Evolutionary conservation across 2,329 filamentous ascomycete species (phyloP).

Genomic region (Epichloe coenophiala): DNA sequence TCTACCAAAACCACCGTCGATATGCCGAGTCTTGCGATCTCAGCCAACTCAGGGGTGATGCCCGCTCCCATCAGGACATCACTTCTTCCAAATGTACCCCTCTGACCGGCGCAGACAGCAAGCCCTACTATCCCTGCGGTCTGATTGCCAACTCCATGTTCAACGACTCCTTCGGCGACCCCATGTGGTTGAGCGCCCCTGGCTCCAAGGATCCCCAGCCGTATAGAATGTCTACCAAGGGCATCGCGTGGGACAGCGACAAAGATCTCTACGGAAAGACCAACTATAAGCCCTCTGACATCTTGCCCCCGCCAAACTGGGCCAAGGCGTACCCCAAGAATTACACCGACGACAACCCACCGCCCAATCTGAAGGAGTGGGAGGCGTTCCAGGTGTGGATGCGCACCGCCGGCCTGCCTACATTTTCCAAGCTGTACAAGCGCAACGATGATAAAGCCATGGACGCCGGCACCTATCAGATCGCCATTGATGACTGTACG

Average conservation of each 20-base stretch:
- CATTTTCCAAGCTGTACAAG: conserved; percentile 85
- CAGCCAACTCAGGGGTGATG: conserved; percentile 64
- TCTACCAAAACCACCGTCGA: conserved; percentile 96
- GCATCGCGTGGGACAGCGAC: conserved; percentile 82
- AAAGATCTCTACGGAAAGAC: conserved; percentile 62
- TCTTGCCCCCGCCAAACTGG: conserved; percentile 85
- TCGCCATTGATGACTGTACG: conserved; percentile 71
- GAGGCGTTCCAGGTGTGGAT: conserved; percentile 97
- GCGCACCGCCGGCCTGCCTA: conserved; percentile 85
- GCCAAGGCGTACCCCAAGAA: conserved; percentile 50
- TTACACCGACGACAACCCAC: conserved; percentile 51
- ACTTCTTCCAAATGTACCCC: conserved; percentile 61
- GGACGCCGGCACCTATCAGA: conserved; percentile 56
- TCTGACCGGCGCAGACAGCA: conserved; percentile 40
- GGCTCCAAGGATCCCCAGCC: conserved; percentile 20
- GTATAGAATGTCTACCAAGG: conserved; percentile 66
- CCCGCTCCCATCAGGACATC: conserved; percentile 47
- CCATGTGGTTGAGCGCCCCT: conserved; percentile 43
- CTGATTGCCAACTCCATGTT: conserved; percentile 94
- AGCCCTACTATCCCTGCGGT: conserved; percentile 86
- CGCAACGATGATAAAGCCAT: conserved; percentile 63
- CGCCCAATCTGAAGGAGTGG: conserved; percentile 60
- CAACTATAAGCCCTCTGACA: conserved; percentile 48
- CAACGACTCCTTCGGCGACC: conserved; percentile 74
- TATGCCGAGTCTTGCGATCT: conserved; percentile 85